phyloP scores from a whole-genome alignment of 345 rosid species.

The Anastatica hierochuntica region DNA sequence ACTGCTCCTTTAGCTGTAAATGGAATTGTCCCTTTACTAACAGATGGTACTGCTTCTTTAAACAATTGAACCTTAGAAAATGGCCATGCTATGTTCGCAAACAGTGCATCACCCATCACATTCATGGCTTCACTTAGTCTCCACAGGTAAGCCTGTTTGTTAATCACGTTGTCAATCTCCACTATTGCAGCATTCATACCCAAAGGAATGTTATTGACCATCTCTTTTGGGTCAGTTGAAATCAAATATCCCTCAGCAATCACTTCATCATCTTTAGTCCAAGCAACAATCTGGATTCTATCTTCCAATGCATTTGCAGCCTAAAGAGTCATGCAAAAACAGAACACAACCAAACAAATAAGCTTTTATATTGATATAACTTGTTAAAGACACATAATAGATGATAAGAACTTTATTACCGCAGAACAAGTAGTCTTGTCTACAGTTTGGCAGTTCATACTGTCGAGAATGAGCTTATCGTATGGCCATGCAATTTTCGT shows the following conservation, averaged over 20 bases:
- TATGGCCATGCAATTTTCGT: too few relatives aligned
- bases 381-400: background rate
- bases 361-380: background rate
- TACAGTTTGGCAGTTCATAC: background rate
- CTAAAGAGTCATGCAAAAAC: background rate
- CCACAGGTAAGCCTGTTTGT: background rate
- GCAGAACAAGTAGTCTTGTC: background rate
- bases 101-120: background rate
- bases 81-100: background rate
- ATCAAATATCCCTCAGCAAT: background rate
- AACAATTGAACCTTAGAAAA: background rate
- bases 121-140: too few relatives aligned
- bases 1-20: background rate
- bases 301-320: background rate
- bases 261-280: background rate
- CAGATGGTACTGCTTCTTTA: background rate
- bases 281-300: background rate
- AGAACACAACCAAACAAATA: background rate
- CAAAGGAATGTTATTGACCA: background rate
- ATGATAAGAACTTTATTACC: background rate
- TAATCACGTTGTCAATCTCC: background rate
- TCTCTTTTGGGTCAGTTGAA: background rate
- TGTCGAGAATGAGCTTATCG: too few relatives aligned
- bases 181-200: too few relatives aligned
- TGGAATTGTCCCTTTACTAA: too few relatives aligned